A percentile compares a stretch with the other conserved stretches of the same genome.
These are phyloP conservation scores for Macrolepiota dolichaula DNA, from an alignment of 768 basidiomycete species.

Conservation along the genomic window DNA sequence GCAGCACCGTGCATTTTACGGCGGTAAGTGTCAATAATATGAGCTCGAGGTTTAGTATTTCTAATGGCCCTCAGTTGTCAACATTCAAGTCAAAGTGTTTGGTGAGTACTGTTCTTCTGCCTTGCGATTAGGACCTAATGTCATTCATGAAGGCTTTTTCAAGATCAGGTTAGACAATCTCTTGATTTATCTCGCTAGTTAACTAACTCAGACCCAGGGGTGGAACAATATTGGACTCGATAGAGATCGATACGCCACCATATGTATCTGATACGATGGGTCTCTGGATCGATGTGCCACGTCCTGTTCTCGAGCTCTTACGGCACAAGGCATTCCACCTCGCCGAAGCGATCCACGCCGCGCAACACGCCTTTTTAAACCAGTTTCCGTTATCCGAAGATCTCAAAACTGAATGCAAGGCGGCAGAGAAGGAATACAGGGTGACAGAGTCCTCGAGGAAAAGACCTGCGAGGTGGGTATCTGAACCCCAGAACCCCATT, in stretches of 20 bases:
- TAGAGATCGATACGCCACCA: conserved; percentile 74
- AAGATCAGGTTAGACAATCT: conserved; percentile 57
- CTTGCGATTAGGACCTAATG: not conserved
- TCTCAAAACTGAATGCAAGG: conserved; percentile 81
- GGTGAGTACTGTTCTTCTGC: conserved; percentile 40
- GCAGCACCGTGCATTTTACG: conserved; percentile 62
- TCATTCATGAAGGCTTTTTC: conserved; percentile 57
- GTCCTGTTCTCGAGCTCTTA: conserved; percentile 48
- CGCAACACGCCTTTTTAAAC: conserved; percentile 81
- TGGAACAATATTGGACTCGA: conserved; percentile 65
- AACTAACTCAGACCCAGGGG: conserved; percentile 35
- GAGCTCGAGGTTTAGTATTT: not conserved
- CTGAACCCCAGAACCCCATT: not conserved
- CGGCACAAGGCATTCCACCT: conserved; percentile 52
- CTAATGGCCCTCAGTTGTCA: conserved; percentile 41
- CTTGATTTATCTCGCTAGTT: not conserved
- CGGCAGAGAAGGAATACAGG: conserved; percentile 70
- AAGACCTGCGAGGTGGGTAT: conserved; percentile 59
- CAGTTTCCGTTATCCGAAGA: conserved; percentile 67
- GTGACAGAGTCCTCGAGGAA: conserved; percentile 49
- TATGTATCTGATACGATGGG: conserved; percentile 75
- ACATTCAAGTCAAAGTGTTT: conserved; percentile 67
- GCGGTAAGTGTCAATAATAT: conserved; percentile 44
- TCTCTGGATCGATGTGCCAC: conserved; percentile 76
- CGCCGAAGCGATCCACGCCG: conserved; percentile 83